These are phyloP conservation scores for Sporothrix euskadiensis DNA, from an alignment of 2,329 filamentous ascomycete genomes.

Conservation along the genomic window DNA sequence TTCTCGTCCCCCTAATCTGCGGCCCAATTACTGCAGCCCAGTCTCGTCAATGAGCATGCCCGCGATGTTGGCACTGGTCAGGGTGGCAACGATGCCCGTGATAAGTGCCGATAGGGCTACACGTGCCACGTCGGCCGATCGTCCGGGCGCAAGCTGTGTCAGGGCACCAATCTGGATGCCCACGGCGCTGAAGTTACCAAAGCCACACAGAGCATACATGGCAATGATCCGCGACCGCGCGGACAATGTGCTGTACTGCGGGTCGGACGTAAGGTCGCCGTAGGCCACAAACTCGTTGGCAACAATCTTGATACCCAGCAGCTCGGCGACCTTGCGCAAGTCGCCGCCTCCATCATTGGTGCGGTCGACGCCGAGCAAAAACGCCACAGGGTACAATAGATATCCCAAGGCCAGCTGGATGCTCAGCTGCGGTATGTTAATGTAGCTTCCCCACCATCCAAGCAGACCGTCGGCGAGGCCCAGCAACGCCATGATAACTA, in stretches of 20 bases:
- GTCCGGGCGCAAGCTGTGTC: conserved; percentile 73
- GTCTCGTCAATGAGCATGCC: conserved; percentile 64
- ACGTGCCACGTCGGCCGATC: conserved; percentile 71
- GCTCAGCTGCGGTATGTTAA: conserved; percentile 68
- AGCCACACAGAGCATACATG: conserved; percentile 80
- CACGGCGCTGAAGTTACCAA: conserved; percentile 83
- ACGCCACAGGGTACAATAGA: conserved; percentile 73
- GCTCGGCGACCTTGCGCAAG: conserved; percentile 69
- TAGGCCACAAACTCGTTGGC: conserved; percentile 78
- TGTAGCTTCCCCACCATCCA: conserved; percentile 81
- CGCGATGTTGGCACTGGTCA: conserved; percentile 76
- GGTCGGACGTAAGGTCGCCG: conserved; percentile 50
- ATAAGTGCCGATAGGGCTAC: conserved; percentile 76
- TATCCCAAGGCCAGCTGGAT: conserved; percentile 77
- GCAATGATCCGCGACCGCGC: conserved; percentile 76
- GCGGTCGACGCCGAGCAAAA: conserved; percentile 73
- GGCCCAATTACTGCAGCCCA: conserved; percentile 33
- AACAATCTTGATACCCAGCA: conserved; percentile 81
- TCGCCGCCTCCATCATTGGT: conserved; percentile 54
- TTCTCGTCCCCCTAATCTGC: not conserved
- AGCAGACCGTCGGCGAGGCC: conserved; percentile 73
- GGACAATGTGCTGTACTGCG: conserved; percentile 59
- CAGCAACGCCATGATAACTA: conserved; percentile 79
- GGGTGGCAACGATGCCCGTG: conserved; percentile 74
- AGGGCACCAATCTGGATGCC: conserved; percentile 90